Base-by-base conservation (phyloP, 23 red algal species). In the Cyanidioschyzon merolae region DNA sequence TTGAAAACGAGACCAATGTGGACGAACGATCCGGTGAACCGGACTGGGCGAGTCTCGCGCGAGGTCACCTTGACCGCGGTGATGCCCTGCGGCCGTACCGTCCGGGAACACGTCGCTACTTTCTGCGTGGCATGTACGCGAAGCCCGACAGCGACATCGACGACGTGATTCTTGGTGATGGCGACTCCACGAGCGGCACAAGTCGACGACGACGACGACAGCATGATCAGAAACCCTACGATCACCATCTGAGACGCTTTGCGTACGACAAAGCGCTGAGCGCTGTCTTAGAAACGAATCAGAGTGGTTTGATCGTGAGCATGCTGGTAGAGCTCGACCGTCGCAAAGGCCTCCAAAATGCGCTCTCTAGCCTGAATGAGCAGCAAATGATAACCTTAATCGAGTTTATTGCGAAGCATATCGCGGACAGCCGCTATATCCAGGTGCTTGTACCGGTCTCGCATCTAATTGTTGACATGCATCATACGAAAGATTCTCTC, bases 311-410 rank as follows among this genome's bases (percentile, higher is more conserved):
- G 24, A 77, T 77, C 17, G 83, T 89, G n/a, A 74, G 74, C 32
- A 83, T 96, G 30, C 74, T 98, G 2, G 88, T 89, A 57, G 88
- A 98, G 58, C 79, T 98, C 12, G 83, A 83, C 24, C 76, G 74
- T 1, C 79, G 89, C 18, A 80, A 77, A 38, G 75, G 81, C 39
- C 71, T 98, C 68, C 67, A 58, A 35, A 79, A 36, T 25, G 88
- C 85, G 2, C 63, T 98, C 2, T 50, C 37, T 0, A 67, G 77
- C 24, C 82, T 81, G 15, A 79, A 34, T n/a, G 2, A 24, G 40
- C 40, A 68, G 1, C 68, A 59, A n/a, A 58, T 98, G 7, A 39
- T 59, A 37, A 82, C 88, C 15, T 41, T 98, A 7, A 57, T 98
- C 17, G 15, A 45, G 1, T 45, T 91, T 7, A 74, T 98, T 16